Conservation (phyloP, 2,329 filamentous ascomycete species). For the Macrophomina tecta region DNA sequence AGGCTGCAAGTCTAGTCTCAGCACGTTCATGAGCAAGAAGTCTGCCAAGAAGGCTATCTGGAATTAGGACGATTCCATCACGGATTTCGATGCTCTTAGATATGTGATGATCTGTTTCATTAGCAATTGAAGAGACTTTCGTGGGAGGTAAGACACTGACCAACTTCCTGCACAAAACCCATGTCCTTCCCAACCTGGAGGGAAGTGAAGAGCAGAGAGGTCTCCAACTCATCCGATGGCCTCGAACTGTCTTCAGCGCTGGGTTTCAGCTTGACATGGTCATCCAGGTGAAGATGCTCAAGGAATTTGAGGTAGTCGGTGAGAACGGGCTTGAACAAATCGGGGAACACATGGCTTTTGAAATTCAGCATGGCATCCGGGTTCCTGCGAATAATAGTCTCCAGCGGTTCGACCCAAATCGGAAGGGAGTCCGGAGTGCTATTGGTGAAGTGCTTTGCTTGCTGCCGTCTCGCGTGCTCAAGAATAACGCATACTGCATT, state of each 20-base stretch:
- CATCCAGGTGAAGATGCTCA: conserved; percentile 43
- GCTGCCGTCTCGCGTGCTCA: conserved; percentile 35
- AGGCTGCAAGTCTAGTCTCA: conserved; percentile 74
- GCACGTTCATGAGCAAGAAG: conserved; percentile 47
- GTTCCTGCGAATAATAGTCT: conserved; percentile 40
- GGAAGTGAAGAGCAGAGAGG: conserved; percentile 43
- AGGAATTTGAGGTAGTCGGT: conserved; percentile 50
- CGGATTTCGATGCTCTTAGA: conserved; percentile 37
- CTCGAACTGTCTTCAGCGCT: neutral
- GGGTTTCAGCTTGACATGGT: conserved; percentile 35
- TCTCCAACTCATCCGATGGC: conserved; percentile 38
- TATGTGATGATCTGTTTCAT: conserved; percentile 35
- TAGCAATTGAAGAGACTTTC: neutral
- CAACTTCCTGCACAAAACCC: conserved; percentile 50
- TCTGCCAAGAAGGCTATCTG: conserved; percentile 49
- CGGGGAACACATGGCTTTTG: conserved; percentile 55
- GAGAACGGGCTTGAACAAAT: conserved; percentile 51
- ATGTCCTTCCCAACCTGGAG: conserved; percentile 54
- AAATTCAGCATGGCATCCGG: conserved; percentile 48
- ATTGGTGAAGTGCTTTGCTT: neutral
- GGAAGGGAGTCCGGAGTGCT: conserved; percentile 31
- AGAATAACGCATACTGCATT: conserved; percentile 46
- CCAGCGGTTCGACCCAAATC: conserved; percentile 48
- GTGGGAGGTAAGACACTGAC: conserved; percentile 33
- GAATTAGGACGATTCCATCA: conserved; percentile 57